Evolutionary conservation across 2,329 filamentous ascomycete genomes (phyloP), one percentile per base, ranked within the genome.

Genomic region (Emericellopsis cladophorae): DNA sequence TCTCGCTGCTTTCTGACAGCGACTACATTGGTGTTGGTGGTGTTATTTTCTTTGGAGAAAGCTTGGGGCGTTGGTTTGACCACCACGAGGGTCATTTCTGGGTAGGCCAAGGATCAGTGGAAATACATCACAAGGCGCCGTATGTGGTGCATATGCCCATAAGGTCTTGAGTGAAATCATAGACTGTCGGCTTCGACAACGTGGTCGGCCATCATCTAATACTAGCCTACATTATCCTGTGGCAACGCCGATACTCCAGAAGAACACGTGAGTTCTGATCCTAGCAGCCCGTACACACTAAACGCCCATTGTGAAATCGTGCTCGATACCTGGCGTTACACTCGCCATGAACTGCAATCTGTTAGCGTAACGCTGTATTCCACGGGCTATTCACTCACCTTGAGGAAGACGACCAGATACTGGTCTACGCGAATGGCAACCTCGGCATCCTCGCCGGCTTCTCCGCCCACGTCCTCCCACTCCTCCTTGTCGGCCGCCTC

Each of bases 291-390:
- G 11, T 16, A 10, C 35, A 35, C 15, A 22, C 70, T 69, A 95
- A 32, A 95, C 81, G 6, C 87, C 85, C 88, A 95, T 95, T 1
- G 90, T 96, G 60, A 93, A 95, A 59, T 96, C 90, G 60, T 95
- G 87, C 64, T 96, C 90, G 60, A 98, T 96, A 37, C 89, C 89
- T 6, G 92, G 92, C 14, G 90, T 96, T 36, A 98, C 92, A 52
- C 82, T 92, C 29, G 82, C 80, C 68, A 86, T 85, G 60, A 86
- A 86, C 72, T 75, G 41, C 24, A 5, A 21, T 16, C 11, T 29
- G 46, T 64, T 49, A 59, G 58, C 14, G 31, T n/a, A 6, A 21
- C 5, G 2, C n/a, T 11, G 16, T 15, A 10, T 11, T 32, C 2
- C n/a, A 31, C 9, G 24, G 18, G 37, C 12, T n/a, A 8, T 12